Conservation (phyloP, 169 alveolate species). For the Cryptosporidium muris region DNA sequence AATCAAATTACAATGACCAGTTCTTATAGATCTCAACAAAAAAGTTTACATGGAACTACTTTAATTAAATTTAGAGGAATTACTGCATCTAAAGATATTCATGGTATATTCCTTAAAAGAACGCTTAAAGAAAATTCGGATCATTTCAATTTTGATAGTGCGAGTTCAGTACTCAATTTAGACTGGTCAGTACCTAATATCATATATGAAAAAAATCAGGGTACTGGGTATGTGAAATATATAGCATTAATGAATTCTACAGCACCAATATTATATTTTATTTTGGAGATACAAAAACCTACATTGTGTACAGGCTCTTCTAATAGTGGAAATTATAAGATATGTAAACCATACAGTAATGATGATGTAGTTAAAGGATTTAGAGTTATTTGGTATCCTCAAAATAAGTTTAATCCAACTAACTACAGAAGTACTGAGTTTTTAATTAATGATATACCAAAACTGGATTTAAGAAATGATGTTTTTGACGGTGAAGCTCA, state of each 20-base stretch:
- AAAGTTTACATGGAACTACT: conserved; percentile 6
- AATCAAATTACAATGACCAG: conserved; percentile 39
- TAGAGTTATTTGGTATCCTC: conserved; percentile 61
- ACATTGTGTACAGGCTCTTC: conserved; percentile 11
- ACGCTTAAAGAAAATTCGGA: conserved; percentile 22
- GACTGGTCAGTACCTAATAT: conserved; percentile 53
- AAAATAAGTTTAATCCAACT: conserved; percentile 50
- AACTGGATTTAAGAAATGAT: neutral
- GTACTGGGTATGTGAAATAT: conserved; percentile 58
- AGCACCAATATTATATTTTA: neutral
- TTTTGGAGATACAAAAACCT: conserved; percentile 56
- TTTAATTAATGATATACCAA: conserved; percentile 29
- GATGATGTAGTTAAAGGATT: conserved; percentile 48
- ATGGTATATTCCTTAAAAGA: neutral
- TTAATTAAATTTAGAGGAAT: conserved; percentile 27
- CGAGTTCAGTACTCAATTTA: conserved; percentile 21
- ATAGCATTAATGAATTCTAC: conserved; percentile 5
- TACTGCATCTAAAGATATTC: neutral
- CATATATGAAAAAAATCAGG: conserved; percentile 10
- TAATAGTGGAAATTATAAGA: neutral
- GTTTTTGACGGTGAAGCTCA: neutral
- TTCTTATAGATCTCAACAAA: conserved; percentile 9
- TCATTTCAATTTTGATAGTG: conserved; percentile 5
- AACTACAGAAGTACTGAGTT: conserved; percentile 48
- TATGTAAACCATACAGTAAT: conserved; percentile 38